Conservation (phyloP, 345 rosid genomes). For the Turritis glabra region DNA sequence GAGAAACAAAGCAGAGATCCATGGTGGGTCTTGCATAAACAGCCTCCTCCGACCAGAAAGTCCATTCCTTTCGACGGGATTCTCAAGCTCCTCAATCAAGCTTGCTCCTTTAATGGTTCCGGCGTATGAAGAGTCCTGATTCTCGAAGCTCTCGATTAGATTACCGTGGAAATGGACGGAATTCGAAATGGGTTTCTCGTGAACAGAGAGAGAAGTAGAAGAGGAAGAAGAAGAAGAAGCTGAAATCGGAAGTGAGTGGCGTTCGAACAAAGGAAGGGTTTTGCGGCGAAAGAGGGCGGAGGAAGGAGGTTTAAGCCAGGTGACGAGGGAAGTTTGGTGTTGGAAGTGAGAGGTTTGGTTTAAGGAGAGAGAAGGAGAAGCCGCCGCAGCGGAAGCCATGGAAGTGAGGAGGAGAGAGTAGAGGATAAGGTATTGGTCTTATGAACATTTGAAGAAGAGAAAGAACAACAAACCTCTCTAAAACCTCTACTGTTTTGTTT, state of each 20-base stretch:
- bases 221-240: slow-evolving; percentile 39
- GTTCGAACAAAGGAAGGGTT: slow-evolving; percentile 44
- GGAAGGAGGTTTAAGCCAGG: slow-evolving; percentile 41
- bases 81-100: slow-evolving; percentile 39
- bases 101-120: slow-evolving; percentile 30
- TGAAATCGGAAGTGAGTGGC: slow-evolving; percentile 28
- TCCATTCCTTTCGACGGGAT: slow-evolving; percentile 40
- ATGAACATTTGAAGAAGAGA: slow-evolving; percentile 35
- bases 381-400: slow-evolving; percentile 53
- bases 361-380: slow-evolving; percentile 42
- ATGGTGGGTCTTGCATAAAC: slow-evolving; percentile 75
- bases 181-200: slow-evolving; percentile 31
- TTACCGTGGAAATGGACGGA: slow-evolving; percentile 42
- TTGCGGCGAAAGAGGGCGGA: slow-evolving; percentile 45
- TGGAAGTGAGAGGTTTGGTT: slow-evolving; percentile 48
- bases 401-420: slow-evolving; percentile 32
- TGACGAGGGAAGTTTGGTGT: slow-evolving; percentile 35
- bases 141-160: slow-evolving; percentile 51
- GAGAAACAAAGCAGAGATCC: slow-evolving; percentile 71
- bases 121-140: slow-evolving; percentile 32
- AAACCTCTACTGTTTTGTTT: slow-evolving; percentile 46
- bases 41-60: slow-evolving; percentile 39
- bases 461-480: slow-evolving; percentile 46
- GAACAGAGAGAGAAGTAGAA: slow-evolving; percentile 47
- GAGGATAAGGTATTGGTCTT: slow-evolving; percentile 37